Percentiles rank a stretch among this genome's conserved stretches.
Evolutionary conservation across 345 rosid species (phyloP).

Genomic region (Hibiscus trionum): DNA sequence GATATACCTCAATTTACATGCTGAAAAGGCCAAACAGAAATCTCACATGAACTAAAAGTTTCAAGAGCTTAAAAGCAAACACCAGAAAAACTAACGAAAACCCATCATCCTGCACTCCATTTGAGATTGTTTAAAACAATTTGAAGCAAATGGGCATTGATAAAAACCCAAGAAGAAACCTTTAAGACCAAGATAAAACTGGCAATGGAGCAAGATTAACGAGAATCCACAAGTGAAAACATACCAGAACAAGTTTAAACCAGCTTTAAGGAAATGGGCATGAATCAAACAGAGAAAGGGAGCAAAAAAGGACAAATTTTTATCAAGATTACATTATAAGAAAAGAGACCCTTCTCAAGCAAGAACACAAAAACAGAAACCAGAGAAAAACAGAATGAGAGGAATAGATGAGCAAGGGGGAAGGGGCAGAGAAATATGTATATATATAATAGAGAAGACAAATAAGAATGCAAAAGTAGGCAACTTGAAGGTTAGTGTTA

Average conservation of each 20-base stretch:
- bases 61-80: conserved; percentile 9
- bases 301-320: background rate
- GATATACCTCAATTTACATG: conserved; percentile 32
- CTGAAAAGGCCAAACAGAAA: conserved; percentile 7
- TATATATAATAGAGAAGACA: conserved; percentile 2
- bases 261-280: conserved; percentile 24
- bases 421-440: too few relatives aligned
- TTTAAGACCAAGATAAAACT: background rate
- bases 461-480: conserved; percentile 3
- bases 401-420: conserved; percentile 1
- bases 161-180: background rate
- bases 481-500: background rate
- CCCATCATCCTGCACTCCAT: conserved; percentile 27
- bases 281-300: conserved; percentile 15
- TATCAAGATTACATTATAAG: conserved; percentile 23
- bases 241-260: conserved; percentile 20
- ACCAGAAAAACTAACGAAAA: conserved; percentile 32
- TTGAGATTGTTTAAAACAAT: conserved; percentile 12
- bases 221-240: conserved; percentile 28
- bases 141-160: conserved; percentile 32
- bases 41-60: conserved; percentile 7
- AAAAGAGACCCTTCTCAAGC: conserved; percentile 11
- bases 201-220: conserved; percentile 22
- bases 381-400: background rate
- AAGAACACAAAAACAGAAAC: background rate